Evolutionary conservation across 176 grass and related monocot species (phyloP), one percentile per base, ranked within the genome.

Genomic region (Cenchrus fungigraminus): DNA sequence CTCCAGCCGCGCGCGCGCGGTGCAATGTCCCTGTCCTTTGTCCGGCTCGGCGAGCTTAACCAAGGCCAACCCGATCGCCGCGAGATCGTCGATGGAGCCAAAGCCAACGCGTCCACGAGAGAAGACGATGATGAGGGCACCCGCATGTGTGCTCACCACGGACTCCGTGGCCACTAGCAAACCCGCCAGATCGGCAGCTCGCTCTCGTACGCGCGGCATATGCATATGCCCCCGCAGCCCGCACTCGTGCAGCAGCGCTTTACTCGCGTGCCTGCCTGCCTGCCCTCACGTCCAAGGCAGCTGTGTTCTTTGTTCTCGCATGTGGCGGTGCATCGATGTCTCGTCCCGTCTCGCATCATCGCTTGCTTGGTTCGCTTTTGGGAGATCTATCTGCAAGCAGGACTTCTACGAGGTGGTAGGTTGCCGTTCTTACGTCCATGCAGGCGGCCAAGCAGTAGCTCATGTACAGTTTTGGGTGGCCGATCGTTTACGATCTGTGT

Each of bases 211-310:
- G 4, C 4, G 52, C 52, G 52, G 52, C 52, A 13, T 32, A 32
- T 32, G 37, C 37, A 40, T 40, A 40, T 40, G 37, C 37, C 37
- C 37, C 37, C 37, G 52, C 52, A 9, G 2, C 3, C 14, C 69
- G 37, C 29, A 34, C 22, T 47, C 62, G 28, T 58, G 22, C 68
- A 1, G 72, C 47, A 34, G 37, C 42, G 12, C 31, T 70, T 68
- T 71, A 49, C 69, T 71, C 44, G 68, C 15, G 19, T 28, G 67
- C 13, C 12, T 12, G 79, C 32, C 4, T 3, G 37, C 15, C 50
- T 72, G 80, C 57, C 86, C 86, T 78, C 73, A 11, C 86, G 29
- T 62, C 72, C 58, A 83, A 53, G 73, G 53, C 45, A 59, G 17
- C 1, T 5, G 10, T 28, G 37, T 40, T 40, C 37, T 40, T 40